Base-by-base conservation (phyloP, 2,329 filamentous ascomycete genomes). In the Ophiostoma fasciatum region DNA sequence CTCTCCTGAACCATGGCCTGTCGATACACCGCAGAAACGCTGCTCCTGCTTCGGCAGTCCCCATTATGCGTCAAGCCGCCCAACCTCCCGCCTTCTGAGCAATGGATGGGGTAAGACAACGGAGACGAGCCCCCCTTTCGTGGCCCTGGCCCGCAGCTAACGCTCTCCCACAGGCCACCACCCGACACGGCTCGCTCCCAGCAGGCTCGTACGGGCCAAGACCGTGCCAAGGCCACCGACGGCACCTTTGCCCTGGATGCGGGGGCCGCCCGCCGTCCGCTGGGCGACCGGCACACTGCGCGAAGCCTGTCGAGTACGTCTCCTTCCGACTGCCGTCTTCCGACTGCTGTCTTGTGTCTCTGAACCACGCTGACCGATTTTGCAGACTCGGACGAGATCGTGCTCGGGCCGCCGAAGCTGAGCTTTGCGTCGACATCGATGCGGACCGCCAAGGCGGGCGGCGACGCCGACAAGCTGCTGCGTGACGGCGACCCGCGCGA, bases 21-120 rank as follows among this genome's bases (percentile, higher is more conserved):
- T 51, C 71, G 74, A 64, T 94, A 94, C 58, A 71, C 80, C 43
- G 66, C 72, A 57, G 82, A 87, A 45, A 70, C 81, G 59, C 66
- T 96, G 48, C 64, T 84, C 49, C 67, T 69, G 55, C 64, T 96
- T 50, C 74, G 78, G 58, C 67, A 79, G 41, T 94, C 88, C 45
- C 85, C 85, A 46, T 66, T 94, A 56, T 85, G 85, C 51, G 63
- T 70, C 48, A 92, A 82, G 59, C 88, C 88, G 31, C 64, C 78
- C 44, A 71, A 68, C 45, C 68, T 94, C 31, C 87, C 85, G 45
- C 80, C 84, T 19, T 71, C 79, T 44, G 84, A 93, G 61, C 83
- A 93, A 64, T 96, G 87, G 87, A 93, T 94, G 84, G 85, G 88
- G 81, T 93, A 66, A 53, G 72, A n/a, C n/a, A n/a, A n/a, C n/a